Base-by-base conservation (phyloP, 2,329 filamentous ascomycete genomes). In the Aspergillus uvarum region DNA sequence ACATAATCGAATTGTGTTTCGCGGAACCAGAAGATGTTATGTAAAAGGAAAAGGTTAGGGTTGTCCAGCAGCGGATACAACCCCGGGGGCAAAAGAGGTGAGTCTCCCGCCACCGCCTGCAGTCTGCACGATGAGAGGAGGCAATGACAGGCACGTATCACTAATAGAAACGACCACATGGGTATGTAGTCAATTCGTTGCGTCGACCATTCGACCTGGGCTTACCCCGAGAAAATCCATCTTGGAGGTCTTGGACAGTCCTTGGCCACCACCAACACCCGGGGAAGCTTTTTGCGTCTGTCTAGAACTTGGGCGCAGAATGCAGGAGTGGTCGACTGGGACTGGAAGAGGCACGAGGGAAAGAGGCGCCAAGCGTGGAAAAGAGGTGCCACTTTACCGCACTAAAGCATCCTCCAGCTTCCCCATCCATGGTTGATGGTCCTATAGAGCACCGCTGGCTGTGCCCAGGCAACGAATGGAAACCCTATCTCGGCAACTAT, bases 41-140 rank as follows among this genome's bases (percentile, higher is more conserved):
- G 69, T 71, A 70, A 70, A 64, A 65, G 55, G 56, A 67, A 66
- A 19, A 35, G 51, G 24, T 58, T 35, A 29, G 29, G 51, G 44
- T 53, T 42, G 54, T 16, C 54, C 56, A 48, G 47, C 47, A 49
- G 55, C 52, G 57, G 55, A 65, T 65, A 61, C 57, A 65, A 67
- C 64, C 56, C 52, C 60, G 58, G 26, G 14, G 52, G 38, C 38
- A 24, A 47, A 29, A 44, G 38, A 44, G 56, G 7, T 29, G 22
- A 48, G 32, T 47, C 32, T 44, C 32, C 21, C 14, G 19, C 16
- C 22, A 48, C 12, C 29, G 47, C 4, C 26, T 51, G 44, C 56
- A 57, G 42, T 54, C 44, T 60, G 26, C 38, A 19, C 16, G 14
- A 44, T 44, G 38, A 16, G 38, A 44, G 16, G 16, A 19, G 16